phyloP scores from a whole-genome alignment of 169 alveolate genomes.

The Cryptosporidium ryanae region DNA sequence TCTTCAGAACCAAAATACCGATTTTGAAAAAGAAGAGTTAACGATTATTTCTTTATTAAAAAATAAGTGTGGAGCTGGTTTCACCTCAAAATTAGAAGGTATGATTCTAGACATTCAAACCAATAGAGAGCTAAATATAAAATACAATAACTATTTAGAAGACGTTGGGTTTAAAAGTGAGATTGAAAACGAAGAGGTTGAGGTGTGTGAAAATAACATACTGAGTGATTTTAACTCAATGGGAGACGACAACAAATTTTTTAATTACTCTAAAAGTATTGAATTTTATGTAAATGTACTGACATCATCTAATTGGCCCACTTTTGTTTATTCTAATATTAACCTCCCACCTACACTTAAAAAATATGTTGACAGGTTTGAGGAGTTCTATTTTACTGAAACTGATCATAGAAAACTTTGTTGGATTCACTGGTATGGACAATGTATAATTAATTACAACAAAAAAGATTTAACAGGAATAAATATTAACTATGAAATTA shows the following conservation, averaged over 20 bases:
- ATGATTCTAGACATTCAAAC: constrained; percentile 81
- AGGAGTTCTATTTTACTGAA: constrained; percentile 77
- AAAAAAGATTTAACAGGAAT: background rate
- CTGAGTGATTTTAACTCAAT: background rate
- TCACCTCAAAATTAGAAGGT: constrained; percentile 91
- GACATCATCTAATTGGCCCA: constrained; percentile 89
- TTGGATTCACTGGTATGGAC: constrained; percentile 87
- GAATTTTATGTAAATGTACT: constrained; percentile 85
- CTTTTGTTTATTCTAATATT: constrained; percentile 76
- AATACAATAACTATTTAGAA: constrained; percentile 67
- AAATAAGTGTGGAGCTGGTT: constrained; percentile 89
- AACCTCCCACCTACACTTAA: constrained; percentile 77
- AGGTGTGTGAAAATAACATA: too few species aligned
- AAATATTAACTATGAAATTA: constrained; percentile 75
- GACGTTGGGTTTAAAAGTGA: constrained; percentile 9
- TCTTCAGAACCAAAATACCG: constrained; percentile 71
- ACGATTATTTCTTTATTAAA: constrained; percentile 84
- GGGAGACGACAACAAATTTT: constrained; percentile 14
- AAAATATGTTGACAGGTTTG: constrained; percentile 78
- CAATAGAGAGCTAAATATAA: constrained; percentile 78
- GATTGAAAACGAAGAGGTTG: constrained; percentile 37
- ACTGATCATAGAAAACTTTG: constrained; percentile 86
- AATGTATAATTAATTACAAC: constrained; percentile 66
- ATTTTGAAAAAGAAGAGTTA: constrained; percentile 81
- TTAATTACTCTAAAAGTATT: constrained; percentile 31